phyloP scores from a whole-genome alignment of 768 basidiomycete species.

The Mycena crocata region DNA sequence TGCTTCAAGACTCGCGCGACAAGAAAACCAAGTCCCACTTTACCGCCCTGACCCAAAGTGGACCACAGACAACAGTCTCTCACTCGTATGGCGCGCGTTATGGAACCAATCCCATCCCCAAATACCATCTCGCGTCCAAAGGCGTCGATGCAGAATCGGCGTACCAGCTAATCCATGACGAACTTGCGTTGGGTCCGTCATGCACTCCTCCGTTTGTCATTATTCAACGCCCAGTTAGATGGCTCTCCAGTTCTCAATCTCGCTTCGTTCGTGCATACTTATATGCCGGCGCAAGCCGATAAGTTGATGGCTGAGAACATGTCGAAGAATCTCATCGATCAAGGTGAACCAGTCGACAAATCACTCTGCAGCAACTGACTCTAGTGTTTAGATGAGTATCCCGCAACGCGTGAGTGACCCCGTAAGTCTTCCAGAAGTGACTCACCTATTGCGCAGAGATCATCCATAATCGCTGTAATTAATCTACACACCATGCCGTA shows the following conservation, averaged over 20 bases:
- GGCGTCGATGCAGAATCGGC: constrained; percentile 69
- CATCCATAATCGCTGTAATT: constrained; percentile 64
- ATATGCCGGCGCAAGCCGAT: constrained; percentile 66
- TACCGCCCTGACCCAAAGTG: constrained; percentile 48
- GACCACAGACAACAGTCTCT: constrained; percentile 43
- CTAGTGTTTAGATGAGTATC: constrained; percentile 67
- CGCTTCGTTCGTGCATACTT: constrained; percentile 72
- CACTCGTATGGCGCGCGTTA: constrained; percentile 74
- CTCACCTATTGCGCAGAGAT: constrained; percentile 47
- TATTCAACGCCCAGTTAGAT: constrained; percentile 49
- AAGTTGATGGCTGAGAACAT: constrained; percentile 72
- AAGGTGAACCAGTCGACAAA: neutral
- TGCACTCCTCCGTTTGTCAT: neutral
- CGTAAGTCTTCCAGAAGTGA: neutral
- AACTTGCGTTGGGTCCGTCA: constrained; percentile 63
- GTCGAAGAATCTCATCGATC: constrained; percentile 72
- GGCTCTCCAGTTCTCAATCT: constrained; percentile 73
- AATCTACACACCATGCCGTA: neutral
- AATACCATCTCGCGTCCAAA: constrained; percentile 59
- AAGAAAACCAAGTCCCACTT: constrained; percentile 49
- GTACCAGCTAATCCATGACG: constrained; percentile 69
- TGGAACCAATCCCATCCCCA: constrained; percentile 75
- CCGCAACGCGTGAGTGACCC: constrained; percentile 62
- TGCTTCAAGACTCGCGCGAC: constrained; percentile 70
- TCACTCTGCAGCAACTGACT: neutral